Conservation (phyloP, 208 protist species). For the Trypanosoma boissoni region DNA sequence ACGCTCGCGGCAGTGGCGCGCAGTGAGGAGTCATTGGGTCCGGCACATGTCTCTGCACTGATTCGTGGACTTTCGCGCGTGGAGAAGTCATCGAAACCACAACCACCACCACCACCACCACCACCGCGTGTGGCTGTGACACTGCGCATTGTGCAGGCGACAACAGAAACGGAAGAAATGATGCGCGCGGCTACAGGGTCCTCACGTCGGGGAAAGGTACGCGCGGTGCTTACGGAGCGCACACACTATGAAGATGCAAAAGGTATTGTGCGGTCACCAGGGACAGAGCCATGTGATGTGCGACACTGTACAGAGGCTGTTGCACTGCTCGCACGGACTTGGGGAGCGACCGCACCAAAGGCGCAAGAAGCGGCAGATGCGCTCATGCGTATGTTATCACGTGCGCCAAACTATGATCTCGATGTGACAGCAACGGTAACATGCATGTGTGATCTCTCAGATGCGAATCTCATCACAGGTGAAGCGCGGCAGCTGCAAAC, state of each 20-base stretch:
- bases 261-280: not conserved
- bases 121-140: not conserved
- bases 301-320: not conserved
- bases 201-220: too few species aligned
- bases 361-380: conserved; percentile 13
- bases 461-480: not conserved
- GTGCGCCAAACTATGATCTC: conserved; percentile 7
- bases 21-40: not conserved
- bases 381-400: conserved; percentile 7
- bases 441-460: not conserved
- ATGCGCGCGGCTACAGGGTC: too few species aligned
- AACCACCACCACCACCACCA: too few species aligned
- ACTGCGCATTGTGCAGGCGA: not conserved
- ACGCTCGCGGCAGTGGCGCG: too few species aligned
- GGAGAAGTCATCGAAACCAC: not conserved
- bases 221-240: too few species aligned
- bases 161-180: too few species aligned
- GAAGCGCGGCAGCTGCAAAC: not conserved
- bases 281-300: not conserved
- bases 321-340: not conserved
- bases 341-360: conserved; percentile 5
- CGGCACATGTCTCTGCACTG: not conserved
- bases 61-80: not conserved
- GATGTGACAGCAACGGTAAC: not conserved
- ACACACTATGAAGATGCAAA: too few species aligned